Evolutionary conservation across 495 filamentous ascomycete genomes (phyloP).

Genomic region (Margaritispora aquatica): DNA sequence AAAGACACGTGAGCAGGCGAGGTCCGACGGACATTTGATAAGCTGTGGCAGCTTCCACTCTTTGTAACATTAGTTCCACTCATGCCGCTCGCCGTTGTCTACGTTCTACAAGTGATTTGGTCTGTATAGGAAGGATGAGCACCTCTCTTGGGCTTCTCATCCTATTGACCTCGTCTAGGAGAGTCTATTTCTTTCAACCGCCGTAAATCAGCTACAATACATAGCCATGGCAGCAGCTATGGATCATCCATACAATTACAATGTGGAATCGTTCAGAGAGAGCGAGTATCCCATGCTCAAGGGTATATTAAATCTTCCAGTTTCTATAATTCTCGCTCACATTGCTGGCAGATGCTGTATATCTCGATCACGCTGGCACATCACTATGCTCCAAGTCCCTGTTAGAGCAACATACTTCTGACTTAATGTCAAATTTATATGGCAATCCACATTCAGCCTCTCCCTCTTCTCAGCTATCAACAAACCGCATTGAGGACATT

Average conservation of each 20-base stretch:
- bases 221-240: slow-evolving; percentile 1
- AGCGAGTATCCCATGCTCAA: slow-evolving; percentile 78
- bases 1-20: slow-evolving; percentile 16
- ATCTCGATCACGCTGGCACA: slow-evolving; percentile 91
- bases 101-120: not conserved
- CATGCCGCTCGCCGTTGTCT: slow-evolving; percentile 4
- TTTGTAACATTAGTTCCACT: not conserved
- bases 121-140: slow-evolving; percentile 14
- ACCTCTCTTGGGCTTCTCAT: not conserved
- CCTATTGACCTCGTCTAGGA: slow-evolving; percentile 10
- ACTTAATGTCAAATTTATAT: slow-evolving; percentile 73
- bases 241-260: slow-evolving; percentile 49
- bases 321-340: not conserved
- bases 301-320: slow-evolving; percentile 41
- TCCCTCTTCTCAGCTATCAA: slow-evolving; percentile 69
- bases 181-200: slow-evolving; percentile 2
- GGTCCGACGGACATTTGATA: slow-evolving; percentile 5
- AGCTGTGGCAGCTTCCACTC: slow-evolving; percentile 1
- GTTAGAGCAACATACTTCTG: slow-evolving; percentile 66
- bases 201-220: slow-evolving; percentile 1
- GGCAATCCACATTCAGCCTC: slow-evolving; percentile 93
- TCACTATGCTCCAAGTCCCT: slow-evolving; percentile 76
- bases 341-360: slow-evolving; percentile 53
- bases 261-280: slow-evolving; percentile 61
- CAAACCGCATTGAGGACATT: slow-evolving; percentile 66